These are phyloP conservation scores for Albatrellus sp. DNA, from an alignment of 1,284 basidiomycete species.

Conservation along the genomic window DNA sequence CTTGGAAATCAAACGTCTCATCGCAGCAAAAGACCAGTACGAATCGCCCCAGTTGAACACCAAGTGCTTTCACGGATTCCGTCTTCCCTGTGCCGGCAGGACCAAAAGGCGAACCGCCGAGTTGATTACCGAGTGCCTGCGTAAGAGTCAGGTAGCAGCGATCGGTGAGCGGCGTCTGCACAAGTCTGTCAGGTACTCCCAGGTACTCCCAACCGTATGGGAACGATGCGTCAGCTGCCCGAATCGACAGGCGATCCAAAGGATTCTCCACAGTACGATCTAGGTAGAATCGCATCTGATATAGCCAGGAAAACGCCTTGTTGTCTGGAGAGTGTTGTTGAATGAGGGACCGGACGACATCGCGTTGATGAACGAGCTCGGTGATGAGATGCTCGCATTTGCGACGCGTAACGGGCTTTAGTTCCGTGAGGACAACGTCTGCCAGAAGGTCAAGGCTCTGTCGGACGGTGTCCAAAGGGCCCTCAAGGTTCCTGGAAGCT, in stretches of 20 bases:
- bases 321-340: constrained; percentile 52
- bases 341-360: constrained; percentile 80
- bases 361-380: constrained; percentile 95
- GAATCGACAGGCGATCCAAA: constrained; percentile 69
- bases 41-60: constrained; percentile 93
- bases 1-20: constrained; percentile 99
- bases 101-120: constrained; percentile 96
- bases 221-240: constrained; percentile 87
- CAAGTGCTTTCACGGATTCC: constrained; percentile 97
- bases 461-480: constrained; percentile 64
- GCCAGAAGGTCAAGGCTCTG: constrained; percentile 89
- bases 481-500: constrained; percentile 40
- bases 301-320: constrained; percentile 85
- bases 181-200: constrained; percentile 91
- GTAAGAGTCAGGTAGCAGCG: constrained; percentile 94
- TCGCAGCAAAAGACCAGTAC: constrained; percentile 99
- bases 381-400: constrained; percentile 99
- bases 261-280: constrained; percentile 62
- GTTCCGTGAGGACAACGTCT: constrained; percentile 88
- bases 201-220: constrained; percentile 99
- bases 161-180: constrained; percentile 98
- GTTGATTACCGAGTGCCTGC: constrained; percentile 88
- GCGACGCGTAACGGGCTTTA: constrained; percentile 79
- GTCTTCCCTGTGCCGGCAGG: constrained; percentile 99
- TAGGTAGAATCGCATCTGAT: constrained; percentile 98